A percentile compares a stretch with the other conserved stretches of the same genome.
Evolutionary conservation across 345 rosid species (phyloP).

Genomic region (Aquilaria sinensis): DNA sequence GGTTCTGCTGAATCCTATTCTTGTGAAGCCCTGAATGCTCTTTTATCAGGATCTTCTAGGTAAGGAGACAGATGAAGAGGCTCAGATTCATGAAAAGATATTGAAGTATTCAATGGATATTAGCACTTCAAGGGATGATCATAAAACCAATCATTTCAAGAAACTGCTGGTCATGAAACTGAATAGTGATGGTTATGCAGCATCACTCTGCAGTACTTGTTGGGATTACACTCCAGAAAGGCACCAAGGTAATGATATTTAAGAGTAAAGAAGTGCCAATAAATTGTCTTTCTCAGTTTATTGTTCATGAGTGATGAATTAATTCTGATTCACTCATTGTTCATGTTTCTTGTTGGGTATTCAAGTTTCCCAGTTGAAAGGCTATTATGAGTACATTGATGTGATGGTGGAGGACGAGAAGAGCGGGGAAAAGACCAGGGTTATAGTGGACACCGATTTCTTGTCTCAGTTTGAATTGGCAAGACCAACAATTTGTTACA

Average conservation of each 20-base stretch:
- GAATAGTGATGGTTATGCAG: slow-evolving; percentile 26
- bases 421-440: slow-evolving; percentile 19
- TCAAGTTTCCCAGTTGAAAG: slow-evolving; percentile 26
- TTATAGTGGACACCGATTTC: slow-evolving; percentile 49
- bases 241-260: slow-evolving; percentile 2
- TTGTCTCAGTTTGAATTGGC: slow-evolving; percentile 50
- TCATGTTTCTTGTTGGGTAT: background rate
- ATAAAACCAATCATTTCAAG: slow-evolving; percentile 26
- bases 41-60: slow-evolving; percentile 26
- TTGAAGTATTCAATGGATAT: slow-evolving; percentile 11
- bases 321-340: background rate
- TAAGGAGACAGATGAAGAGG: slow-evolving; percentile 24
- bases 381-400: slow-evolving; percentile 39
- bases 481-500: slow-evolving; percentile 33
- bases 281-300: background rate
- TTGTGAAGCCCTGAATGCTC: background rate
- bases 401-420: slow-evolving; percentile 18
- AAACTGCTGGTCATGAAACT: slow-evolving; percentile 25
- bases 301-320: background rate
- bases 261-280: slow-evolving; percentile 9
- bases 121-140: slow-evolving; percentile 21
- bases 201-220: slow-evolving; percentile 24
- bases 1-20: background rate
- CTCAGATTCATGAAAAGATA: slow-evolving; percentile 27
- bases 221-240: slow-evolving; percentile 27